phyloP scores from a whole-genome alignment of 257 asterid species.

The Solanum chiquidenum region DNA sequence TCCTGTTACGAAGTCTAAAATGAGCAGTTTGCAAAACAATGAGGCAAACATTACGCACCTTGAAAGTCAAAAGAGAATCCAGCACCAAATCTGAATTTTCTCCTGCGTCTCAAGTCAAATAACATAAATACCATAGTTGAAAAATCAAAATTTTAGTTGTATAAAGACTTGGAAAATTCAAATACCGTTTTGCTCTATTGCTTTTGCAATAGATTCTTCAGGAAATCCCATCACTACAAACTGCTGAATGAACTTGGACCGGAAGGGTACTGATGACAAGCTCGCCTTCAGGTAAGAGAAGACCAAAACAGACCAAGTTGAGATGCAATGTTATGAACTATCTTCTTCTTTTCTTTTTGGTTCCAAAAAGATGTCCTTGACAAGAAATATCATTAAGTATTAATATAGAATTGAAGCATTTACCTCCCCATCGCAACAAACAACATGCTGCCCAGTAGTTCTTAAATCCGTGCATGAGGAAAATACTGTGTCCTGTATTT shows the following conservation, averaged over 20 bases:
- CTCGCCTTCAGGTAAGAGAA: slow-evolving; percentile 9
- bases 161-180: not conserved
- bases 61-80: slow-evolving; percentile 50
- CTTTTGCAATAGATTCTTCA: slow-evolving; percentile 23
- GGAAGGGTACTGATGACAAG: slow-evolving; percentile 14
- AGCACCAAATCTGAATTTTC: slow-evolving; percentile 40
- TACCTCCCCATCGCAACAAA: slow-evolving; percentile 2
- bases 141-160: not conserved
- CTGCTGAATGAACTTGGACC: slow-evolving; percentile 6
- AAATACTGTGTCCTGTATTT: not conserved
- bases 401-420: not conserved
- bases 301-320: not conserved
- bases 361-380: not conserved
- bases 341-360: not conserved
- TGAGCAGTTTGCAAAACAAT: not conserved
- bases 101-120: slow-evolving; percentile 26
- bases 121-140: not conserved
- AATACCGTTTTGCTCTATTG: slow-evolving; percentile 26
- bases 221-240: slow-evolving; percentile 26
- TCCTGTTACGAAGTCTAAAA: not conserved
- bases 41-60: slow-evolving; percentile 28
- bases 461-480: not conserved
- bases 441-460: not conserved
- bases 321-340: not conserved
- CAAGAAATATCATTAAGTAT: not conserved